phyloP scores from a whole-genome alignment of 768 basidiomycete species.

The Pleurotus salmoneostramineus region DNA sequence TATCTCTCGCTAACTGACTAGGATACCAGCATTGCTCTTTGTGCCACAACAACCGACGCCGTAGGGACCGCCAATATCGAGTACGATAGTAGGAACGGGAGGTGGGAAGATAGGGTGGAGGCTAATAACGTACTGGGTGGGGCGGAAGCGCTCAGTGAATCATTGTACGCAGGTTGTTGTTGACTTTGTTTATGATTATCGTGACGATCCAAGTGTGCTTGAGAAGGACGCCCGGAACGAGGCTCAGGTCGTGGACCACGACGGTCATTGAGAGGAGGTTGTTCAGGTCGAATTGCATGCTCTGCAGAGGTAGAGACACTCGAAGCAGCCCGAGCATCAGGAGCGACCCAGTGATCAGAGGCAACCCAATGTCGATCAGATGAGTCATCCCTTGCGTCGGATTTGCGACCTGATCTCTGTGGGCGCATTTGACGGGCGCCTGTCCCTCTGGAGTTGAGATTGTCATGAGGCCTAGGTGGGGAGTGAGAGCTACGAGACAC shows the following conservation, averaged over 20 bases:
- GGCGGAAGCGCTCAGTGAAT: constrained; percentile 16
- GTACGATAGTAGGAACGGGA: constrained; percentile 31
- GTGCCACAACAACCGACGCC: constrained; percentile 18
- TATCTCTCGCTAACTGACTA: too few relatives aligned
- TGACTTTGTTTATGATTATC: constrained; percentile 18
- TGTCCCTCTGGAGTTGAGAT: background rate
- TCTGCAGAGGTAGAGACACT: constrained; percentile 12
- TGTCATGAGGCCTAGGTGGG: background rate
- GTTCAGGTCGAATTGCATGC: background rate
- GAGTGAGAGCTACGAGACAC: constrained; percentile 1
- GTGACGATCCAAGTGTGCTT: background rate
- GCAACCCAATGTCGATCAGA: constrained; percentile 21
- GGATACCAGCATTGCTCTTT: constrained; percentile 17
- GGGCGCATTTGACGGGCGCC: background rate
- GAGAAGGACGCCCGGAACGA: constrained; percentile 3
- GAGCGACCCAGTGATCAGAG: too few relatives aligned
- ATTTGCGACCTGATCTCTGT: constrained; percentile 1
- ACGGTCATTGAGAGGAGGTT: constrained; percentile 1
- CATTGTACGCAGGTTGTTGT: constrained; percentile 24
- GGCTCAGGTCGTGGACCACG: background rate
- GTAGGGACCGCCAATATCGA: constrained; percentile 19
- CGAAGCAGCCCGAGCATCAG: background rate
- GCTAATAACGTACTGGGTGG: constrained; percentile 62
- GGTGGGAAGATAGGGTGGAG: constrained; percentile 30
- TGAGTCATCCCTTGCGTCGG: constrained; percentile 10